Base-by-base conservation (phyloP, 257 asterid species). In the Solanum boliviense region DNA sequence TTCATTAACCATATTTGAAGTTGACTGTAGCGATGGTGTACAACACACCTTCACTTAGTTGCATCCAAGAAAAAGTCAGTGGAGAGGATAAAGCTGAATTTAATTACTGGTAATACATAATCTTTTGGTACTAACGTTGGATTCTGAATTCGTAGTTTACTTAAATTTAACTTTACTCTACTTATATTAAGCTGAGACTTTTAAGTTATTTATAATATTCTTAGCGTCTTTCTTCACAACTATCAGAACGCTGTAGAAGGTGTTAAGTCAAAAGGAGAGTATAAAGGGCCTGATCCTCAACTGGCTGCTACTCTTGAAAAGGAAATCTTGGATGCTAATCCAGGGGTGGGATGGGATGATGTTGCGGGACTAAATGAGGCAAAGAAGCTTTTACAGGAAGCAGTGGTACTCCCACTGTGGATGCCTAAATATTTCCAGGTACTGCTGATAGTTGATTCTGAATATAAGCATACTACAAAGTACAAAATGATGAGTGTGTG, bases 371-470 rank as follows among this genome's bases (percentile, higher is more conserved):
- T 96, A 86, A 92, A 90, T 83, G 98, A 95, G 92, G 98, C 99
- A 72, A 96, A 96, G 90, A 91, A 98, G 90, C 98, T 95, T 91
- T 88, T 95, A 39, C 98, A 96, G 92, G 99, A 96, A 93, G 99
- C 99, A 88, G 98, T 96, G 87, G 98, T 96, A 86, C 99, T 96
- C 90, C 99, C 99, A 16, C 87, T 94, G 31, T 94, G 95, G 99
- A 95, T 96, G 98, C 98, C 99, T 52, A 98, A 96, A 88, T 96
- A 96, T 91, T 96, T 96, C 90, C 98, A 95, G 98, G 99, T 65
- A 65, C 72, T 65, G 29, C 29, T 3, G 70, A 62, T 23, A 62
- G 67, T 62, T 62, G 70, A 62, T 62, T 62, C 70, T 62, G 70
- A 23, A 62, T 23, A 62, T 62, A 21, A 9, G 70, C 31, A 62